These are phyloP conservation scores for Achlya hypogyna DNA, from an alignment of 352 stramenopile species.

Conservation along the genomic window DNA sequence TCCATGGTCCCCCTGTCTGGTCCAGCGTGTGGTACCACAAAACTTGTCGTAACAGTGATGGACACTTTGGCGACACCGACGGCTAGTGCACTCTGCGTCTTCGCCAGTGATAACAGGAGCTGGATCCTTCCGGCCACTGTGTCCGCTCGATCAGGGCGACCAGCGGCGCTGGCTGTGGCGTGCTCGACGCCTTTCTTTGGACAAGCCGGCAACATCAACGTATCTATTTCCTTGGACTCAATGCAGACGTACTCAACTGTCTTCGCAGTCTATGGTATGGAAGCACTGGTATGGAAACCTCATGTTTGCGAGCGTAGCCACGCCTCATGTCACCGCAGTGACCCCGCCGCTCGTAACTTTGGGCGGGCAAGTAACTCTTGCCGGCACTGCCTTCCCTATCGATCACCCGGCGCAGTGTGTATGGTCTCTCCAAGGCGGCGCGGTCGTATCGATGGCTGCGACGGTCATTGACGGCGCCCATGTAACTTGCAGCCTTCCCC, in stretches of 20 bases:
- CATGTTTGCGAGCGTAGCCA: not conserved
- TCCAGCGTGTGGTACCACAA: no score
- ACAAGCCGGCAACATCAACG: not conserved
- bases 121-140: not conserved
- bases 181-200: not conserved
- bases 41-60: no score
- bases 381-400: no score
- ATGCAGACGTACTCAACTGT: not conserved
- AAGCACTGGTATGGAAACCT: not conserved
- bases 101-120: not conserved
- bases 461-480: no score
- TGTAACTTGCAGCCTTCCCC: no score
- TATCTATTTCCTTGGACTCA: not conserved
- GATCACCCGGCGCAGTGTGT: no score
- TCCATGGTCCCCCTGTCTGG: no score
- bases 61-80: no score
- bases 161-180: not conserved
- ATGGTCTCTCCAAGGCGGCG: no score
- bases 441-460: no score
- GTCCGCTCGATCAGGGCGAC: not conserved
- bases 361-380: no score
- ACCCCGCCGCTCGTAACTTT: not conserved
- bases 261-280: constrained; percentile 10
- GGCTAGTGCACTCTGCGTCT: no score
- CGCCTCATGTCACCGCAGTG: not conserved